Conservation (phyloP, 257 asterid species). For the Vinca minor region DNA sequence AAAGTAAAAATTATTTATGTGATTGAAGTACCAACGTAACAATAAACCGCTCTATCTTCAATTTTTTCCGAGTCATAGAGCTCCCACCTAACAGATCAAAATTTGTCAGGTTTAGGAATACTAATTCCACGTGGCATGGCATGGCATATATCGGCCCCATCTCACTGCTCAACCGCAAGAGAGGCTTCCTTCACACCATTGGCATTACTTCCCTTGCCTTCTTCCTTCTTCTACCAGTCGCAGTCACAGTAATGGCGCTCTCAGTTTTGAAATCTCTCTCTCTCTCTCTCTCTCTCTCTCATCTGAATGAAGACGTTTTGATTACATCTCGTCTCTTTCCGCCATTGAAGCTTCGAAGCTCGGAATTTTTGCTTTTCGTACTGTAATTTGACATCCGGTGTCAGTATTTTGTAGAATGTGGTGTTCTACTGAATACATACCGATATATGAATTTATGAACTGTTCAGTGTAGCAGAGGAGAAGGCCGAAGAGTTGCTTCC, state of each 20-base stretch:
- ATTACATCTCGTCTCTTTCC: not conserved
- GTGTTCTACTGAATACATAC: not conserved
- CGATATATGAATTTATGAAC: not conserved
- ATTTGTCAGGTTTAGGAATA: not conserved
- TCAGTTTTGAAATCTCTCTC: too few species aligned
- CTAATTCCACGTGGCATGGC: not conserved
- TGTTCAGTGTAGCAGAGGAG: not conserved
- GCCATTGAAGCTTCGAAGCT: conserved; percentile 1
- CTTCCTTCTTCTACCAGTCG: not conserved
- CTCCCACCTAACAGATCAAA: not conserved
- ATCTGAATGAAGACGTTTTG: not conserved
- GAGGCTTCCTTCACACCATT: not conserved
- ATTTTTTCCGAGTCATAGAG: not conserved
- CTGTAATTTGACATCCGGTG: not conserved
- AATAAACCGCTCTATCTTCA: too few species aligned
- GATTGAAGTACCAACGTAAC: too few species aligned
- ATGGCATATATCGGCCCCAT: not conserved
- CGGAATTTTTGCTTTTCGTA: not conserved
- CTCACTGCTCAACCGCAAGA: not conserved
- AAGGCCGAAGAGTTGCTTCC: not conserved
- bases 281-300: not conserved
- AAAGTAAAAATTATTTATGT: too few species aligned
- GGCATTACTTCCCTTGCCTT: too few species aligned
- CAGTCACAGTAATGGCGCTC: too few species aligned
- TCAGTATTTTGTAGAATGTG: not conserved